Evolutionary conservation across 2,329 filamentous ascomycete genomes (phyloP).

Genomic region (Endocalyx cinctus): DNA sequence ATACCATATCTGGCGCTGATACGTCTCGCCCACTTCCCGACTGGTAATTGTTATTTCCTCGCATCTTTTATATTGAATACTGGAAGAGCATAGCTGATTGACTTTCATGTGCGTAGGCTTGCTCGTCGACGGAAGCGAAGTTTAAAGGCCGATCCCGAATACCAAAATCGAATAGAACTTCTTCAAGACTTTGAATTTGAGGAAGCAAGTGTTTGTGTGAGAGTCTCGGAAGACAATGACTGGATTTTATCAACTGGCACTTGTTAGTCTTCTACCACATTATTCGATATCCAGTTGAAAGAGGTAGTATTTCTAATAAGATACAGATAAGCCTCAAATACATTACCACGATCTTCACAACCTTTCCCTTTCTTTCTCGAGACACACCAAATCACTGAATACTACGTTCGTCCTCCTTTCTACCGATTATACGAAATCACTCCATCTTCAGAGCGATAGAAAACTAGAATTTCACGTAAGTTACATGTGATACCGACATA

Average conservation of each 20-base stretch:
- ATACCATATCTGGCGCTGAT: conserved; percentile 89
- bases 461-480: conserved; percentile 76
- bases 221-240: conserved; percentile 83
- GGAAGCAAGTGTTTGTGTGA: conserved; percentile 85
- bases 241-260: conserved; percentile 95
- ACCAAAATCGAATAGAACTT: conserved; percentile 87
- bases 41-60: conserved; percentile 48
- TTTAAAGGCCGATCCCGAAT: conserved; percentile 87
- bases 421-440: conserved; percentile 85
- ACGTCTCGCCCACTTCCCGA: conserved; percentile 86
- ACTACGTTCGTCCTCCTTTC: conserved; percentile 86
- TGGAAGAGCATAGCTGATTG: background rate
- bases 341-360: conserved; percentile 95
- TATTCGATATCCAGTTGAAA: background rate
- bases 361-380: conserved; percentile 85
- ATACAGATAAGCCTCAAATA: conserved; percentile 63
- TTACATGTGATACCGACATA: conserved; percentile 5
- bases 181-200: conserved; percentile 98
- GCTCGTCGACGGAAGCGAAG: conserved; percentile 83
- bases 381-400: conserved; percentile 89
- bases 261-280: conserved; percentile 29
- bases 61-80: conserved; percentile 32
- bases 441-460: conserved; percentile 89
- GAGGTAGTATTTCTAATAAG: background rate
- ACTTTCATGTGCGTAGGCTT: conserved; percentile 44